Percentiles rank a stretch among this genome's conserved stretches.
Evolutionary conservation across 2,329 filamentous ascomycete genomes (phyloP).

Genomic region (Shiraia sp.): DNA sequence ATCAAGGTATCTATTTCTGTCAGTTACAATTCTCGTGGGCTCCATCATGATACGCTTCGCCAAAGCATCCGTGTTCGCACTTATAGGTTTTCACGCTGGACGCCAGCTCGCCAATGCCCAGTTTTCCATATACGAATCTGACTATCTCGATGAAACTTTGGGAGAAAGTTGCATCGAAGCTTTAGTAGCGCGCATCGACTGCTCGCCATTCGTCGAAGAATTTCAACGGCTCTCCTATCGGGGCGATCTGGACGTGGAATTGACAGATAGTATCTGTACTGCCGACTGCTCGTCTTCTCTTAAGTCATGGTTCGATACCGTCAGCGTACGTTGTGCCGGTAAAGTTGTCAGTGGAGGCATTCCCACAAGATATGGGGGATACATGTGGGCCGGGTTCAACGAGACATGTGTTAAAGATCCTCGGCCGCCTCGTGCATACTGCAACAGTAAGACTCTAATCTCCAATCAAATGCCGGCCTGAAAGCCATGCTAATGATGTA

Average conservation of each 20-base stretch:
- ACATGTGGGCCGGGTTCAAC: slow-evolving; percentile 11
- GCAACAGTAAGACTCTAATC: slow-evolving; percentile 2
- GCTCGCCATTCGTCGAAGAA: slow-evolving; percentile 1
- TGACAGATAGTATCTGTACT: slow-evolving; percentile 6
- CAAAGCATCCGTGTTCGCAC: not conserved
- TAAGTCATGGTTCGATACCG: slow-evolving; percentile 8
- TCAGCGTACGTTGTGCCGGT: slow-evolving; percentile 2
- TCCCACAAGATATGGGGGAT: slow-evolving; percentile 8
- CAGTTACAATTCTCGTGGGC: not conserved
- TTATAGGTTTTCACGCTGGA: not conserved
- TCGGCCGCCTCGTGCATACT: slow-evolving; percentile 5
- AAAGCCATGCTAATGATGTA: not conserved
- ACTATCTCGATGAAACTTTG: not conserved
- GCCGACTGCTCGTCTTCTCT: slow-evolving; percentile 2
- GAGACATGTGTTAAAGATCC: slow-evolving; percentile 9
- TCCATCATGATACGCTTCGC: slow-evolving; percentile 1
- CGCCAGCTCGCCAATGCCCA: slow-evolving; percentile 4
- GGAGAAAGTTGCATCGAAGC: slow-evolving; percentile 2
- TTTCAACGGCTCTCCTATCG: slow-evolving; percentile 5
- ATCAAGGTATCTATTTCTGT: too few relatives aligned
- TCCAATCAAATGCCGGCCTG: too few relatives aligned
- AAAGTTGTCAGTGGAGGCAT: slow-evolving; percentile 5
- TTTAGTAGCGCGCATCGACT: slow-evolving; percentile 2
- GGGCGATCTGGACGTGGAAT: slow-evolving; percentile 3
- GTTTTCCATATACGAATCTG: slow-evolving; percentile 1